A percentile compares a stretch with the other conserved stretches of the same genome.
phyloP scores from a whole-genome alignment of 306 rosid genomes.

The cucumber (Cucumis sativus) region DNA sequence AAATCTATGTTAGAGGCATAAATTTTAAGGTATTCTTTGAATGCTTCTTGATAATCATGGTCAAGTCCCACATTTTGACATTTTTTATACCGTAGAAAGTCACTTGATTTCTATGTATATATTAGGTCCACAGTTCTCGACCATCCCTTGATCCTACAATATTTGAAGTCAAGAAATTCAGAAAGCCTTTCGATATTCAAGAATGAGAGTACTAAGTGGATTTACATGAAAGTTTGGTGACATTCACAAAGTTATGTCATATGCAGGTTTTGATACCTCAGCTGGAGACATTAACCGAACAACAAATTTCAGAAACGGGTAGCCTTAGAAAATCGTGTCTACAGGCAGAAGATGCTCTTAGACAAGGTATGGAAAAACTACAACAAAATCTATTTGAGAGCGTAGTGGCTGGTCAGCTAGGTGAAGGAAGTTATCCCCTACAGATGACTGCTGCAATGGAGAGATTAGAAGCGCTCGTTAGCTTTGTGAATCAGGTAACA shows the following conservation, averaged over 20 bases:
- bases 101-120: background rate
- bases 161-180: background rate
- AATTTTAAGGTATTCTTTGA: background rate
- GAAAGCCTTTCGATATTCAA: background rate
- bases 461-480: conserved; percentile 52
- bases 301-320: conserved; percentile 33
- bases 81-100: background rate
- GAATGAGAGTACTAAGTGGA: background rate
- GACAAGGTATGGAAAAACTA: conserved; percentile 82
- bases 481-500: conserved; percentile 70
- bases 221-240: background rate
- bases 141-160: background rate
- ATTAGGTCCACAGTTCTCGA: background rate
- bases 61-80: background rate
- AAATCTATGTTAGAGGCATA: background rate
- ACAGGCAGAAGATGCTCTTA: conserved; percentile 93
- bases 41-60: background rate
- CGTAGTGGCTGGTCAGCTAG: conserved; percentile 39
- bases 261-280: conserved; percentile 67
- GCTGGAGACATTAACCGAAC: conserved; percentile 50
- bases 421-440: conserved; percentile 36
- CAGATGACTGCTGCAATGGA: conserved; percentile 61
- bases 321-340: conserved; percentile 65
- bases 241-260: conserved; percentile 7
- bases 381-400: conserved; percentile 45